Conservation (phyloP, 306 rosid species). For the Dryas octopetala region DNA sequence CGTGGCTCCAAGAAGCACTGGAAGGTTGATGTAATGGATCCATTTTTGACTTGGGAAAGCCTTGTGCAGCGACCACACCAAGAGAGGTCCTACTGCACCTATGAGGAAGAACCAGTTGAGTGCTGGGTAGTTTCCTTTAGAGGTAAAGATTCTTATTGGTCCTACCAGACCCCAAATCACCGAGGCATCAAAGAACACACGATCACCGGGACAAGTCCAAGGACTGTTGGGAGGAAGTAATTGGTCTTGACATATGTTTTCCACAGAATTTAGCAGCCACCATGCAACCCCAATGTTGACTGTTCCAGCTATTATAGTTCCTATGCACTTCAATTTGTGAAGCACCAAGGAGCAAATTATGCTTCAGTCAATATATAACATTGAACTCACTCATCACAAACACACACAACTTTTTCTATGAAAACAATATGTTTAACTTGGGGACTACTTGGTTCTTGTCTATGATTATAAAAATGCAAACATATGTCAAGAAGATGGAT, state of each 20-base stretch:
- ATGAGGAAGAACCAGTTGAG: conserved; percentile 39
- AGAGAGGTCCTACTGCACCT: conserved; percentile 31
- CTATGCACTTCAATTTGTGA: conserved; percentile 24
- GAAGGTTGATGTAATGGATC: conserved; percentile 36
- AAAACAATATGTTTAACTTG: not conserved
- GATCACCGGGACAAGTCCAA: conserved; percentile 39
- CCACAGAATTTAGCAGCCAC: conserved; percentile 29
- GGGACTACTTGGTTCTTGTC: no score
- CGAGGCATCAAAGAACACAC: conserved; percentile 34
- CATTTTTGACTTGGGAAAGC: conserved; percentile 34
- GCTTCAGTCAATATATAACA: no score
- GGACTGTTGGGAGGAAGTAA: conserved; percentile 29
- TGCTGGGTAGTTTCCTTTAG: conserved; percentile 28
- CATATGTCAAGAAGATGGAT: not conserved
- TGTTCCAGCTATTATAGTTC: conserved; percentile 37
- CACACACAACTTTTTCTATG: no score
- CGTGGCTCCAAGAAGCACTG: conserved; percentile 34
- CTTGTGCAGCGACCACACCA: conserved; percentile 30
- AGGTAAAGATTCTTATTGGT: conserved; percentile 32
- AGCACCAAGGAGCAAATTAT: not conserved
- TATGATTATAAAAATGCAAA: not conserved
- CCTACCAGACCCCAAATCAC: conserved; percentile 41
- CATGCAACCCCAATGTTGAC: conserved; percentile 33
- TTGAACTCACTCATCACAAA: no score
- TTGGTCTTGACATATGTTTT: conserved; percentile 36